Conservation (phyloP, 2,329 filamentous ascomycete species). For the Diaporthe ampelina region DNA sequence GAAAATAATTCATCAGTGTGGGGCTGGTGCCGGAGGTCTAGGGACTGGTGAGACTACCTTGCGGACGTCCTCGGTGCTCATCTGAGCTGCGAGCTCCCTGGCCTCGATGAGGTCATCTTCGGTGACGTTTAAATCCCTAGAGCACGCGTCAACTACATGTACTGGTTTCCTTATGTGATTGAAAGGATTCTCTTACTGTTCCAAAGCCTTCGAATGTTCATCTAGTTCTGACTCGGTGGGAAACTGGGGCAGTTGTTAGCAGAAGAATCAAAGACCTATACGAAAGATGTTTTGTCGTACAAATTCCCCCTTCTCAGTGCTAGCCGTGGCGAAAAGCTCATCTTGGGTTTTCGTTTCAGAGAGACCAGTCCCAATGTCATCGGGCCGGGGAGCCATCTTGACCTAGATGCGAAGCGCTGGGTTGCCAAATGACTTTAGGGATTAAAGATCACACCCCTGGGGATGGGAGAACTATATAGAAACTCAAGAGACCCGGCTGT, state of each 20-base stretch:
- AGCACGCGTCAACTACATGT: neutral
- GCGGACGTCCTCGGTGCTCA: constrained; percentile 23
- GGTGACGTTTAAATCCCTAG: constrained; percentile 16
- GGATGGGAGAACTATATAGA: neutral
- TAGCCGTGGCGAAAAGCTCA: neutral
- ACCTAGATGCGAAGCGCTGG: neutral
- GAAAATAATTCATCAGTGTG: neutral
- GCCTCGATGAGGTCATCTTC: constrained; percentile 22
- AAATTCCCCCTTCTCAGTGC: constrained; percentile 10
- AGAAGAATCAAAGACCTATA: neutral
- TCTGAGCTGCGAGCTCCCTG: constrained; percentile 21
- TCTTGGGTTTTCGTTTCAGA: constrained; percentile 8
- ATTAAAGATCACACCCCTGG: neutral
- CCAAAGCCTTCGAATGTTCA: constrained; percentile 9
- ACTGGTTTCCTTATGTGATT: rapidly evolving
- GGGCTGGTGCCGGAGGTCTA: neutral
- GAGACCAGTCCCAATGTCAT: neutral
- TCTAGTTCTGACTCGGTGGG: constrained; percentile 9
- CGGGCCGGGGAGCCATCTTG: constrained; percentile 7
- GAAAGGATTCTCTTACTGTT: neutral
- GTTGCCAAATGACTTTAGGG: neutral
- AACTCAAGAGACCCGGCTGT: neutral
- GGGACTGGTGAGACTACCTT: neutral
- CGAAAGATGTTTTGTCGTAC: neutral
- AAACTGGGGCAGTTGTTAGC: constrained; percentile 2